Conservation (phyloP, 2,329 filamentous ascomycete genomes). For the Cordyceps fumosorosea region DNA sequence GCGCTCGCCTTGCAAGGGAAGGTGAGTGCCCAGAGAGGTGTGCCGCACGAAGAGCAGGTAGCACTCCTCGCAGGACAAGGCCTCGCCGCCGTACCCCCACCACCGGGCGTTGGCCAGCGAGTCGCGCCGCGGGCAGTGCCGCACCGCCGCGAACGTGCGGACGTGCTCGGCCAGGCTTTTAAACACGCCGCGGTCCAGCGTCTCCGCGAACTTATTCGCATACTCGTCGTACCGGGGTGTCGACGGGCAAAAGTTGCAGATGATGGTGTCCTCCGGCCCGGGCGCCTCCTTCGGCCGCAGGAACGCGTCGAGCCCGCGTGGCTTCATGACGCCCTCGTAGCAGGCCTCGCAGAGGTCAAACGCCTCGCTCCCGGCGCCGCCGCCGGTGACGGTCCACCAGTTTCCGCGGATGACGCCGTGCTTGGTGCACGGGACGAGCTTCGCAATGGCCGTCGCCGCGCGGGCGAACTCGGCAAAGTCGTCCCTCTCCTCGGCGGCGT, state of each 20-base stretch:
- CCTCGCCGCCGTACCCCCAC: conserved; percentile 29
- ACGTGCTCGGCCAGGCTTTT: conserved; percentile 23
- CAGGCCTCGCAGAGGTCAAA: conserved; percentile 29
- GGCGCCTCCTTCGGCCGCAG: conserved; percentile 21
- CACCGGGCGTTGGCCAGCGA: conserved; percentile 22
- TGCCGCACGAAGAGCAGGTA: conserved; percentile 25
- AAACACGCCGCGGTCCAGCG: conserved; percentile 27
- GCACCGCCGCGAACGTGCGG: conserved; percentile 22
- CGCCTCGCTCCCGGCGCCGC: conserved; percentile 12
- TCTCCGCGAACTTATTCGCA: conserved; percentile 22
- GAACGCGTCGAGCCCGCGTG: conserved; percentile 22
- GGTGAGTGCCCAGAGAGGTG: conserved; percentile 20
- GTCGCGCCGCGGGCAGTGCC: conserved; percentile 24
- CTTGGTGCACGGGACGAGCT: conserved; percentile 21
- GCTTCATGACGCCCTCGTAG: conserved; percentile 23
- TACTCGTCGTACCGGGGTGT: conserved; percentile 22
- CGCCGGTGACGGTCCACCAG: conserved; percentile 27
- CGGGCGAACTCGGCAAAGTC: conserved; percentile 24
- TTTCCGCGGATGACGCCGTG: conserved; percentile 25
- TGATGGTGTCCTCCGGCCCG: conserved; percentile 15
- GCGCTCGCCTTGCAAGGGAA: conserved; percentile 21
- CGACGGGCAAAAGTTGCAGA: conserved; percentile 26
- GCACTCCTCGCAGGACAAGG: conserved; percentile 29
- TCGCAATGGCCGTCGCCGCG: conserved; percentile 19
- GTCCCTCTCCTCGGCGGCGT: conserved; percentile 19